Evolutionary conservation across 2,329 filamentous ascomycete genomes (phyloP), one percentile per base, ranked within the genome.

Genomic region (Fusarium staphyleae): DNA sequence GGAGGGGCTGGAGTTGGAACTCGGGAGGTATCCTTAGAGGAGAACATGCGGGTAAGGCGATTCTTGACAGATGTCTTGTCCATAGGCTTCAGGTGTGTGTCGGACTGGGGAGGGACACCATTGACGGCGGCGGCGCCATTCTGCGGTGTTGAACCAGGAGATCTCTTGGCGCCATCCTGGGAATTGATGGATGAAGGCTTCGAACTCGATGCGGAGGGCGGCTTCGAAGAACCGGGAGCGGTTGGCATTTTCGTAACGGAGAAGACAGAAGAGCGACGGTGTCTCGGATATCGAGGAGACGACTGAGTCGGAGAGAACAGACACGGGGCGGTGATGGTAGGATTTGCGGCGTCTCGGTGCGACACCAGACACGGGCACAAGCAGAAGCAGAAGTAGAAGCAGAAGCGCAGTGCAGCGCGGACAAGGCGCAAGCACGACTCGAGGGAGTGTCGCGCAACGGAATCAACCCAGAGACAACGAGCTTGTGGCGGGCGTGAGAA

Each of bases 41-140:
- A 85, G 72, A 87, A 87, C 80, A 87, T 87, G 75, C 85, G 81
- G 33, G 84, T 83, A 50, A 87, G 70, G 39, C 84, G 81, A 68
- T 86, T 84, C 69, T 87, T 87, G 73, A 87, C 84, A 12, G 83
- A 85, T 3, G 80, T 70, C 70, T 83, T 86, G 65, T 86, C 83
- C 50, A 74, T 55, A 18, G 67, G 59, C 36, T 66, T 64, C 34
- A 68, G 35, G 32, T 62, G 53, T 11, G 50, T 40, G 32, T 69
- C 62, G 37, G 65, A 30, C 24, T 55, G 30, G 24, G 56, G 30
- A 35, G 33, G 33, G 14, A 14, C 16, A 35, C 33, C 52, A 47
- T 70, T 72, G 48, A 71, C 71, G 26, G 47, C 47, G 48, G 60
- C 60, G 39, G 67, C 49, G 57, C 72, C 77, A 60, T 79, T 78